phyloP scores from a whole-genome alignment of 495 filamentous ascomycete genomes.

The Lasiosphaeriaceae sp. region DNA sequence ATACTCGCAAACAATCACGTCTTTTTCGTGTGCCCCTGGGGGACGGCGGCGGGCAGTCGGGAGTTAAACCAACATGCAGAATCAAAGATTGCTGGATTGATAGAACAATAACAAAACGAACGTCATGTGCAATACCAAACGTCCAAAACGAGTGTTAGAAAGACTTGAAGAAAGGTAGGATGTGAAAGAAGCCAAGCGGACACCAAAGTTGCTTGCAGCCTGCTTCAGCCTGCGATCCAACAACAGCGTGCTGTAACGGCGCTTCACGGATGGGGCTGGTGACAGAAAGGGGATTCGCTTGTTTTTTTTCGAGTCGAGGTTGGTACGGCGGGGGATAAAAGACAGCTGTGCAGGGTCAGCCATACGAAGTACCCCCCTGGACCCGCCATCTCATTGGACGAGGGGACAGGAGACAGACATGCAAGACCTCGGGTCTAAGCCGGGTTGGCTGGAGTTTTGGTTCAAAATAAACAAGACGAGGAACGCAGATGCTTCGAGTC shows the following conservation, averaged over 20 bases:
- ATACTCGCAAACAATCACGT: not conserved
- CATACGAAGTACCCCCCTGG: constrained; percentile 23
- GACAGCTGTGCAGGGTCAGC: constrained; percentile 15
- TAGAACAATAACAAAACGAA: constrained; percentile 25
- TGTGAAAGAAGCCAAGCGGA: constrained; percentile 3
- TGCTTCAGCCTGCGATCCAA: constrained; percentile 17
- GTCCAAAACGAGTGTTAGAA: constrained; percentile 29
- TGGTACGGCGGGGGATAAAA: constrained; percentile 23
- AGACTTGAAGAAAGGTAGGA: constrained; percentile 6
- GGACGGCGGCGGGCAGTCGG: not conserved
- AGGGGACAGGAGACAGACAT: not conserved
- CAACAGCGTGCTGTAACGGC: constrained; percentile 18
- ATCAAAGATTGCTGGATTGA: not conserved
- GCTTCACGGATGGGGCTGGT: constrained; percentile 13
- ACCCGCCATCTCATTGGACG: constrained; percentile 20
- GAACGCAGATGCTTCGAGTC: constrained; percentile 14
- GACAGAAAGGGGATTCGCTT: constrained; percentile 20
- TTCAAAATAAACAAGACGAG: constrained; percentile 32
- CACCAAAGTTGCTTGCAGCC: constrained; percentile 3
- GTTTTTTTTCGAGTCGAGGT: constrained; percentile 19
- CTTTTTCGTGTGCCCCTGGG: not conserved
- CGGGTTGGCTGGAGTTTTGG: constrained; percentile 16
- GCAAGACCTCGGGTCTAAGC: constrained; percentile 14
- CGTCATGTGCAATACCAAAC: constrained; percentile 24
- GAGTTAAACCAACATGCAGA: not conserved